Conservation (phyloP, 169 alveolate species). For the Eimeria sp. region DNA sequence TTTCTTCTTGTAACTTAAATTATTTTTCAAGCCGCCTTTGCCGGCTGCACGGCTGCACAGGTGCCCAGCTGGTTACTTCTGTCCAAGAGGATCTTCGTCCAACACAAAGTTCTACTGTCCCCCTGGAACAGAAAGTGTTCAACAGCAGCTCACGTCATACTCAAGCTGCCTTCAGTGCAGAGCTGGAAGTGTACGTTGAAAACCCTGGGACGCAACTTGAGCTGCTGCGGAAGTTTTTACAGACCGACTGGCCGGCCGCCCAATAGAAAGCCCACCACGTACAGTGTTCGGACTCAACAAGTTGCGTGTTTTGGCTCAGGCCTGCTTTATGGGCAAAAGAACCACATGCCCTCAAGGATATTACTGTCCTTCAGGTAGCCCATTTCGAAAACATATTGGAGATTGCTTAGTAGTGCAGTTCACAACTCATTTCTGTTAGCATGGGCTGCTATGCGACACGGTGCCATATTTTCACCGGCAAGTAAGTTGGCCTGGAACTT, state of each 20-base stretch:
- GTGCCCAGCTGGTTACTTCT: slow-evolving; percentile 22
- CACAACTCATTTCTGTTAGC: background rate
- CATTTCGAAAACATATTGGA: background rate
- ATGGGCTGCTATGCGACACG: background rate
- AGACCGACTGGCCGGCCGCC: background rate
- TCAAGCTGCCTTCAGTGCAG: slow-evolving; percentile 6
- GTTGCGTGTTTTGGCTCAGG: slow-evolving; percentile 21
- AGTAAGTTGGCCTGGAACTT: background rate
- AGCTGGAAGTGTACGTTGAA: slow-evolving; percentile 30
- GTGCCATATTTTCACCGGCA: background rate
- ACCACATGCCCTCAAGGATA: slow-evolving; percentile 21
- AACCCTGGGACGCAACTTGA: background rate
- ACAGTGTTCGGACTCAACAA: background rate
- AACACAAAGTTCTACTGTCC: background rate
- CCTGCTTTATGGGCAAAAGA: background rate
- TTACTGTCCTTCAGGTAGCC: slow-evolving; percentile 53
- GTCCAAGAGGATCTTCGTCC: slow-evolving; percentile 37
- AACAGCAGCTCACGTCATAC: background rate
- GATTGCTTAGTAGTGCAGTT: background rate
- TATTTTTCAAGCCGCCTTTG: background rate
- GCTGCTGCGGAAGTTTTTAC: background rate
- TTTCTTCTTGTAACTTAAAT: background rate
- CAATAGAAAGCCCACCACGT: too few species aligned
- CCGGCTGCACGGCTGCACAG: slow-evolving; percentile 23
- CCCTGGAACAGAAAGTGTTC: slow-evolving; percentile 7